Evolutionary conservation across 164 flowering plant genomes (phyloP).

Genomic region (Malania oleifera): DNA sequence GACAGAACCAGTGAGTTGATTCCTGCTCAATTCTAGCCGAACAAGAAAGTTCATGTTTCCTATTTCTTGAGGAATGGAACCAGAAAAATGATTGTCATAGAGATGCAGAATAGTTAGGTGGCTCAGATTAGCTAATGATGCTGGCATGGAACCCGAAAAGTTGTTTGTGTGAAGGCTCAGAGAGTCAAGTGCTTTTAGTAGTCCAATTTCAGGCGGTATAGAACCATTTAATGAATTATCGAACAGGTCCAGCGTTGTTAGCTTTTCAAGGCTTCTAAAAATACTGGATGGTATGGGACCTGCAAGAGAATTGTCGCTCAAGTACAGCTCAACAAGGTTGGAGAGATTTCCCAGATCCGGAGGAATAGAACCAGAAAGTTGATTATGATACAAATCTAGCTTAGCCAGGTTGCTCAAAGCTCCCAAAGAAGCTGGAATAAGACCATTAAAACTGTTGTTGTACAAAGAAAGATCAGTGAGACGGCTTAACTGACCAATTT

Average conservation of each 20-base stretch:
- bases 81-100: constrained; percentile 7
- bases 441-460: not conserved
- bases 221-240: constrained; percentile 8
- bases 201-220: constrained; percentile 15
- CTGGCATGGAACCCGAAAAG: constrained; percentile 11
- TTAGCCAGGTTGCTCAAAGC: not conserved
- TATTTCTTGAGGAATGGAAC: constrained; percentile 19
- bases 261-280: not conserved
- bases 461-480: not conserved
- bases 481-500: not conserved
- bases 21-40: constrained; percentile 9
- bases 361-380: constrained; percentile 1
- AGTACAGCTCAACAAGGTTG: constrained; percentile 6
- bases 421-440: constrained; percentile 10
- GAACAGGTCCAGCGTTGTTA: not conserved
- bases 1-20: constrained; percentile 13
- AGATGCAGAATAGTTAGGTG: not conserved
- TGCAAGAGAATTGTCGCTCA: constrained; percentile 5
- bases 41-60: constrained; percentile 7
- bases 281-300: constrained; percentile 17
- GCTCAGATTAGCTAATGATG: constrained; percentile 4
- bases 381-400: not conserved
- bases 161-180: not conserved
- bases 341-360: constrained; percentile 4
- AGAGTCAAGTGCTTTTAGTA: not conserved